Percentiles rank a stretch among this genome's conserved stretches.
phyloP scores from a whole-genome alignment of 2,329 filamentous ascomycete genomes.

The Penicillium sp. region DNA sequence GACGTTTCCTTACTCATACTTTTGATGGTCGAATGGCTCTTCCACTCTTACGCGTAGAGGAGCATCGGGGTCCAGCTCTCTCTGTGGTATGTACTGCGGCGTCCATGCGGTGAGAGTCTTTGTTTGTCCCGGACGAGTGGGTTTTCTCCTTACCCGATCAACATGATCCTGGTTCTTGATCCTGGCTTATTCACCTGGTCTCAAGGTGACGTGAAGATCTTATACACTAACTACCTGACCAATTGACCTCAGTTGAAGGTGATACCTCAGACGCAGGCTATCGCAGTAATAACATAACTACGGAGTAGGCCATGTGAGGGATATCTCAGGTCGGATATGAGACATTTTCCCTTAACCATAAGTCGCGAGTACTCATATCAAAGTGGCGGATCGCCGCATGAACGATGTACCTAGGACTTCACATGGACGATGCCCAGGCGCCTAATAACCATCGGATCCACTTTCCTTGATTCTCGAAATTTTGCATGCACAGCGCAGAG shows the following conservation, averaged over 20 bases:
- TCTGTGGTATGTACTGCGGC: background rate
- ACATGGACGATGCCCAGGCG: conserved; percentile 11
- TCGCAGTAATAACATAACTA: background rate
- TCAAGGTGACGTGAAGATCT: no score
- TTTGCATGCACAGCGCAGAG: no score
- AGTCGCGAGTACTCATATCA: conserved; percentile 22
- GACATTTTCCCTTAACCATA: conserved; percentile 16
- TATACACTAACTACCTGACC: background rate
- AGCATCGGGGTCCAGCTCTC: background rate
- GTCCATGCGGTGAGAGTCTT: background rate
- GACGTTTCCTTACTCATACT: background rate
- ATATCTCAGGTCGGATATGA: conserved; percentile 15
- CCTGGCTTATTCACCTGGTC: background rate
- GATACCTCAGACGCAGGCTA: background rate
- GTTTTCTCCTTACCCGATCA: background rate
- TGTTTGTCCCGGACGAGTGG: conserved; percentile 1
- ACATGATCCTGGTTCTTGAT: background rate
- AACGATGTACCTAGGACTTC: conserved; percentile 19
- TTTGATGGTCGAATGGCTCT: background rate
- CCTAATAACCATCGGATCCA: conserved; percentile 15
- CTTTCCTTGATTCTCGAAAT: conserved; percentile 5
- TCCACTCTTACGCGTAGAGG: no score
- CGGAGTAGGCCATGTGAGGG: conserved; percentile 3
- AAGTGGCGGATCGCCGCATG: conserved; percentile 20
- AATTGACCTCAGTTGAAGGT: background rate